phyloP scores from a whole-genome alignment of 257 asterid genomes.

The Eustoma russellianum region DNA sequence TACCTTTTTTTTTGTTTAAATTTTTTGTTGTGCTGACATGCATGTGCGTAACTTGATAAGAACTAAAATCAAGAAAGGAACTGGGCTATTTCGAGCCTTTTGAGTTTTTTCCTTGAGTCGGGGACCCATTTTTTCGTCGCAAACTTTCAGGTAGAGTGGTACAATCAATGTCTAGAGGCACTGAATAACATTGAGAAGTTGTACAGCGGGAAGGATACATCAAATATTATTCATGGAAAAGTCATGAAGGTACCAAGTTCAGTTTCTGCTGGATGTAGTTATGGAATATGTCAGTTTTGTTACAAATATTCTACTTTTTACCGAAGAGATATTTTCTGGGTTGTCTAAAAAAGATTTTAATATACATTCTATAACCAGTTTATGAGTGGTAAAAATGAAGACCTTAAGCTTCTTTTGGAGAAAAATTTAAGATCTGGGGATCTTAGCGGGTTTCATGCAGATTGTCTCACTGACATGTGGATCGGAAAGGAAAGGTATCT shows the following conservation, averaged over 20 bases:
- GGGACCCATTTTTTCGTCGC: not conserved
- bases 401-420: conserved; percentile 53
- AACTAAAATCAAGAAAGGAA: too few relatives aligned
- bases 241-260: conserved; percentile 67
- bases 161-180: conserved; percentile 51
- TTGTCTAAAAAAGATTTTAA: conserved; percentile 9
- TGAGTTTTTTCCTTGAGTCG: not conserved
- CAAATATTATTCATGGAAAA: conserved; percentile 72
- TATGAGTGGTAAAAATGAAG: conserved; percentile 63
- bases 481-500: conserved; percentile 74
- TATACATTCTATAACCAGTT: conserved; percentile 37
- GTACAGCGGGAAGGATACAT: conserved; percentile 64
- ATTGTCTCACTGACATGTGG: conserved; percentile 91
- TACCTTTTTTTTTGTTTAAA: too few relatives aligned
- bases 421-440: conserved; percentile 76
- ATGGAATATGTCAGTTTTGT: not conserved
- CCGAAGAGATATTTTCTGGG: not conserved
- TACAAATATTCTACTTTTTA: not conserved
- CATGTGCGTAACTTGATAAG: too few relatives aligned
- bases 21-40: too few relatives aligned
- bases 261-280: not conserved
- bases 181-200: conserved; percentile 65
- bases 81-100: too few relatives aligned
- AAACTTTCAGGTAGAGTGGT: conserved; percentile 72
- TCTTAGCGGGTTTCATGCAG: conserved; percentile 71